phyloP scores from a whole-genome alignment of 768 basidiomycete genomes.

The Calocybe cyanea region DNA sequence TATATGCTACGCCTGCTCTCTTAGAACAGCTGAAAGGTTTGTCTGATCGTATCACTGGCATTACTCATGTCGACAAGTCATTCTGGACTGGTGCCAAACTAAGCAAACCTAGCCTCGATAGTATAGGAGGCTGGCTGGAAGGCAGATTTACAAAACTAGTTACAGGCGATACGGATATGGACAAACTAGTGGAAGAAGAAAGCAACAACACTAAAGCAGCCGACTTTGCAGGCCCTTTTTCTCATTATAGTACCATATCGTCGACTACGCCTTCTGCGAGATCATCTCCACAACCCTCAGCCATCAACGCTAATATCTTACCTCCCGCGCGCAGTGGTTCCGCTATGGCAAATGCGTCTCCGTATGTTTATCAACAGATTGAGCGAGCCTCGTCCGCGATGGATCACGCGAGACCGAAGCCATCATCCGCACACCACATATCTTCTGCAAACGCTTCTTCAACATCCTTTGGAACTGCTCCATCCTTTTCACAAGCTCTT shows the following conservation, averaged over 20 bases:
- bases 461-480: constrained; percentile 45
- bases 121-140: constrained; percentile 89
- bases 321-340: constrained; percentile 65
- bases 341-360: constrained; percentile 56
- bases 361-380: constrained; percentile 46
- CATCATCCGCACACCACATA: constrained; percentile 52
- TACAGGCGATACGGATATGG: constrained; percentile 78
- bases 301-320: constrained; percentile 34
- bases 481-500: constrained; percentile 29
- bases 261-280: constrained; percentile 71
- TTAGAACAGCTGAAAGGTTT: constrained; percentile 75
- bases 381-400: constrained; percentile 78
- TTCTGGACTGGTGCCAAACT: constrained; percentile 90
- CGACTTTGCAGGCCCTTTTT: constrained; percentile 74
- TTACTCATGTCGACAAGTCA: constrained; percentile 70
- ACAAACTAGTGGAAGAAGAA: constrained; percentile 35
- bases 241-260: constrained; percentile 90
- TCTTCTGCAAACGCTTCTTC: constrained; percentile 50
- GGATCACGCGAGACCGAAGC: constrained; percentile 60
- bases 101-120: constrained; percentile 87
- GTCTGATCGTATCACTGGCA: constrained; percentile 71
- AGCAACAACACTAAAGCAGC: constrained; percentile 32
- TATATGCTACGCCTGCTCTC: constrained; percentile 63
- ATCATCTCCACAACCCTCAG: constrained; percentile 70
- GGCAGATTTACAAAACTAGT: constrained; percentile 92